Percentiles rank a stretch among this genome's conserved stretches.
phyloP scores from a whole-genome alignment of 2,329 filamentous ascomycete genomes.

The Hymenoscyphus albidus region DNA sequence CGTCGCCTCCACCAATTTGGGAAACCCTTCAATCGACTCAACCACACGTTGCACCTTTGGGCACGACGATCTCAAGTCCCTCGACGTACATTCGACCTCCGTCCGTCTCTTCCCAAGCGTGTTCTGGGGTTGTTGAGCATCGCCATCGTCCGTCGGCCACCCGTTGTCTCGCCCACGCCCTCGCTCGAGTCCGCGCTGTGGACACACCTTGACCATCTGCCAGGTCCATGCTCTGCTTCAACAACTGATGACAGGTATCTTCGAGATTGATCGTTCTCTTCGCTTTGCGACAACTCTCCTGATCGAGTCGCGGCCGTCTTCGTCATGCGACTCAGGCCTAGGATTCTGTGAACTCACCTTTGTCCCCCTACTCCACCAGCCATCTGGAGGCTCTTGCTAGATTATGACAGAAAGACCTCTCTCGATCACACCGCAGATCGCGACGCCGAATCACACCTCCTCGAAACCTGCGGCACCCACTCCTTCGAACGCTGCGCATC shows the following conservation, averaged over 20 bases:
- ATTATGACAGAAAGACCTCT: constrained; percentile 39
- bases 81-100: background rate
- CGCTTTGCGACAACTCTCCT: constrained; percentile 30
- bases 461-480: constrained; percentile 23
- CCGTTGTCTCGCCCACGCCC: constrained; percentile 4
- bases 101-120: background rate
- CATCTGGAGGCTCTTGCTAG: constrained; percentile 36
- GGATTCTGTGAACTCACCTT: constrained; percentile 36
- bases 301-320: constrained; percentile 36
- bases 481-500: constrained; percentile 28
- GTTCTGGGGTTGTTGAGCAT: background rate
- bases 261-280: constrained; percentile 20
- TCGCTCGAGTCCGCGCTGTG: constrained; percentile 19
- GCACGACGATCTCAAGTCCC: constrained; percentile 4
- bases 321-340: constrained; percentile 38
- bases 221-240: constrained; percentile 12
- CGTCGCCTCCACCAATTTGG: constrained; percentile 8
- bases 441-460: constrained; percentile 31
- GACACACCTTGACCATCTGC: constrained; percentile 12
- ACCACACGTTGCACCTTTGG: constrained; percentile 7
- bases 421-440: constrained; percentile 36
- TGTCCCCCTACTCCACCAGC: constrained; percentile 32
- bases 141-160: constrained; percentile 1
- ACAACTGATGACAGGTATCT: constrained; percentile 31
- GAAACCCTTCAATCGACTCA: constrained; percentile 11